These are phyloP conservation scores for Aspergillus terreus DNA, from an alignment of 2,329 filamentous ascomycete genomes.

Conservation along the genomic window DNA sequence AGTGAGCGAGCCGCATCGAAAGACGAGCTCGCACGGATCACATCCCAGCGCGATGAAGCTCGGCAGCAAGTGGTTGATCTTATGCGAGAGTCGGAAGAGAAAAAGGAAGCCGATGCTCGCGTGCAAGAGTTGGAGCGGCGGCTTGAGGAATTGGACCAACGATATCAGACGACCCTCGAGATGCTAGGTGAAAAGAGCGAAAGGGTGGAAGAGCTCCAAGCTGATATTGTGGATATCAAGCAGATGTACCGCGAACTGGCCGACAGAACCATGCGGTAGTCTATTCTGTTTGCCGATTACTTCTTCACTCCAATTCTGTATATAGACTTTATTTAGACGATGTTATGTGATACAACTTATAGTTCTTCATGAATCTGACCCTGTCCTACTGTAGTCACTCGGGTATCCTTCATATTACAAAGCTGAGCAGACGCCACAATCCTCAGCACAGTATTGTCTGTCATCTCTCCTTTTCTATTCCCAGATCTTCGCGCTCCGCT, in stretches of 20 bases:
- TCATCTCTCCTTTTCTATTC: too few species aligned
- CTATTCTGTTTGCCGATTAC: neutral
- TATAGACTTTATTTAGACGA: conserved; percentile 4
- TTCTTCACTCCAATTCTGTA: conserved; percentile 5
- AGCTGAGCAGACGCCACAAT: too few species aligned
- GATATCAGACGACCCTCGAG: conserved; percentile 89
- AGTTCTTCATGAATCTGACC: too few species aligned
- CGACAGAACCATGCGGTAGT: conserved; percentile 71
- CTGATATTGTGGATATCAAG: conserved; percentile 90
- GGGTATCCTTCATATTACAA: too few species aligned
- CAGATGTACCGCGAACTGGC: conserved; percentile 93
- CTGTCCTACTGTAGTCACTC: too few species aligned
- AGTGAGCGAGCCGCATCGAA: conserved; percentile 84
- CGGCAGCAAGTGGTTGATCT: conserved; percentile 84
- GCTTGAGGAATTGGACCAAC: conserved; percentile 64
- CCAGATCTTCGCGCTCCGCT: too few species aligned
- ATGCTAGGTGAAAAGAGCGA: conserved; percentile 97
- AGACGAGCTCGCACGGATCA: conserved; percentile 78
- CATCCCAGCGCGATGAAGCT: conserved; percentile 84
- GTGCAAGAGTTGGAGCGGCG: conserved; percentile 65
- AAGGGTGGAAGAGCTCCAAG: conserved; percentile 81
- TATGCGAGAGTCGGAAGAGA: conserved; percentile 80
- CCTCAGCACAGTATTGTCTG: too few species aligned
- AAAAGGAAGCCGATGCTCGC: conserved; percentile 57
- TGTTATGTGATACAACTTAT: conserved; percentile 10